Evolutionary conservation across 306 rosid species (phyloP).

Genomic region (Quercus parvula): DNA sequence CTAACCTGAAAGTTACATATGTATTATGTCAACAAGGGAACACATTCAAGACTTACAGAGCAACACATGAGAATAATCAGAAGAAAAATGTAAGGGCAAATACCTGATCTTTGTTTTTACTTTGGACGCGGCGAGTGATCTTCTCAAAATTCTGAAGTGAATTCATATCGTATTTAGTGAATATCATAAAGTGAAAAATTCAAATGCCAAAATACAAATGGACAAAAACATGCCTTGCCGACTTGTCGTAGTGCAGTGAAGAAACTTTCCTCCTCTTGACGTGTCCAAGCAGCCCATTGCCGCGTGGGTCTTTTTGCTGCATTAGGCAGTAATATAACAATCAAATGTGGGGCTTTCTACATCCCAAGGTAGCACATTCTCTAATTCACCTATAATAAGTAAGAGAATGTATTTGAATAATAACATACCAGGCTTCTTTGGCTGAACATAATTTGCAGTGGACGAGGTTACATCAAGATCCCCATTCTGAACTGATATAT

Average conservation of each 20-base stretch:
- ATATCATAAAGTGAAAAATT: slow-evolving; percentile 7
- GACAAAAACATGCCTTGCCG: slow-evolving; percentile 61
- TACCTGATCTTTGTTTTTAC: slow-evolving; percentile 97
- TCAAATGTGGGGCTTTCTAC: slow-evolving; percentile 7
- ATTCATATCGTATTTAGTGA: slow-evolving; percentile 24
- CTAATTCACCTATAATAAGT: background rate
- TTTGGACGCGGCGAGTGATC: slow-evolving; percentile 90
- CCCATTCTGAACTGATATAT: slow-evolving; percentile 44
- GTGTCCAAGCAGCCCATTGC: slow-evolving; percentile 99
- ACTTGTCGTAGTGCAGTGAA: slow-evolving; percentile 92
- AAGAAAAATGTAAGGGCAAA: background rate
- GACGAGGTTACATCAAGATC: slow-evolving; percentile 47
- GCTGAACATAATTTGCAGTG: slow-evolving; percentile 29
- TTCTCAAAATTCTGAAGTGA: slow-evolving; percentile 88
- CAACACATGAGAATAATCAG: background rate
- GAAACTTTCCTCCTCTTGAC: slow-evolving; percentile 97
- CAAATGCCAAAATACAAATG: background rate
- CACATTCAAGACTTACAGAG: background rate
- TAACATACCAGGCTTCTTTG: slow-evolving; percentile 60
- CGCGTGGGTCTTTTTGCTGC: slow-evolving; percentile 83
- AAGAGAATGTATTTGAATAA: background rate
- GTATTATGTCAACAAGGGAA: slow-evolving; percentile 1
- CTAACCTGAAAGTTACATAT: slow-evolving; percentile 60
- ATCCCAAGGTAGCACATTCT: slow-evolving; percentile 11
- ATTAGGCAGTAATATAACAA: slow-evolving; percentile 16